Evolutionary conservation across 2,329 filamentous ascomycete species (phyloP).

Genomic region (Ophiostoma tasmaniense): DNA sequence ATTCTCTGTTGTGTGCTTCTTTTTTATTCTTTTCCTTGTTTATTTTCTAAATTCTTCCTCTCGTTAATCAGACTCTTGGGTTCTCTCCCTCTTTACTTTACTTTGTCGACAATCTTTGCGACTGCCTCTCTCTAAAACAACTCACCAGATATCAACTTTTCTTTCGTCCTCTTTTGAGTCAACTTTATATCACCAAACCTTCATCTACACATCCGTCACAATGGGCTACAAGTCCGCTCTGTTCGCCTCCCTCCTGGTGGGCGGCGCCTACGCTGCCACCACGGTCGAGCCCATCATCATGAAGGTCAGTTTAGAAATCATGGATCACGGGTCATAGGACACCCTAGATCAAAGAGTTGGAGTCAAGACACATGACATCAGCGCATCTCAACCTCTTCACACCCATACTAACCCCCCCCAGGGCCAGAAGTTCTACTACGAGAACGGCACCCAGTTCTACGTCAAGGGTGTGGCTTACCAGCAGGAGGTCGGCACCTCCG

Average conservation of each 20-base stretch:
- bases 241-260: slow-evolving; percentile 26
- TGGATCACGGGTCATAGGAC: too few relatives aligned
- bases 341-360: neutral
- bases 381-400: neutral
- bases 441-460: slow-evolving; percentile 60
- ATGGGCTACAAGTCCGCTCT: slow-evolving; percentile 31
- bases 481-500: slow-evolving; percentile 58
- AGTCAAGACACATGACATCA: neutral
- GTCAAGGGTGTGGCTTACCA: slow-evolving; percentile 96
- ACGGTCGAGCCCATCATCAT: slow-evolving; percentile 52
- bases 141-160: neutral
- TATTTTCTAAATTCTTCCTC: slow-evolving; percentile 9
- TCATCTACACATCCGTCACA: slow-evolving; percentile 9
- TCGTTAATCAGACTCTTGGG: slow-evolving; percentile 19
- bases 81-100: slow-evolving; percentile 16
- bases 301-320: slow-evolving; percentile 46
- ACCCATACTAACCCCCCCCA: slow-evolving; percentile 13
- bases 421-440: slow-evolving; percentile 64
- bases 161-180: neutral
- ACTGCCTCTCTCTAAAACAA: slow-evolving; percentile 9
- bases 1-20: slow-evolving; percentile 5
- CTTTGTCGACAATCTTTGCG: slow-evolving; percentile 8
- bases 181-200: neutral
- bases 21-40: slow-evolving; percentile 5
- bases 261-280: slow-evolving; percentile 32